These are phyloP conservation scores for Pterothamnion heteromorphum DNA, from an alignment of 31 red algal genomes.

Conservation along the genomic window DNA sequence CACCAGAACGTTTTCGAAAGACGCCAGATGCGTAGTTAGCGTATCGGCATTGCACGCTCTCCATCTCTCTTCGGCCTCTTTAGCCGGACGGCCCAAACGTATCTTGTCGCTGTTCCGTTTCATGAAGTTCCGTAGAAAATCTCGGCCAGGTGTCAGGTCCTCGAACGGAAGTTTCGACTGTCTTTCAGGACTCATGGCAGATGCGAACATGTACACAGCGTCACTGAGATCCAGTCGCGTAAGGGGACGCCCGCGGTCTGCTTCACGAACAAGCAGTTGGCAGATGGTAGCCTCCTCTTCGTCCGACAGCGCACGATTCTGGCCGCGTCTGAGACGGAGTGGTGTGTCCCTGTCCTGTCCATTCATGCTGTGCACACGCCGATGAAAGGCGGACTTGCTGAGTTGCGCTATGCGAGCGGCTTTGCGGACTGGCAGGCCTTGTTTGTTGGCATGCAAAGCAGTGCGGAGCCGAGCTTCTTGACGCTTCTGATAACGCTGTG, in stretches of 20 bases:
- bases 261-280: not conserved
- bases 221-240: not conserved
- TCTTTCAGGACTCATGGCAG: not conserved
- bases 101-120: not conserved
- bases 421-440: not conserved
- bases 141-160: not conserved
- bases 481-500: not conserved
- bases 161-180: not conserved
- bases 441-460: not conserved
- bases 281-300: conserved; percentile 2
- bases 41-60: conserved; percentile 19
- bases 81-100: not conserved
- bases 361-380: conserved; percentile 5
- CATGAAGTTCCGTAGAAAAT: conserved; percentile 1
- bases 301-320: not conserved
- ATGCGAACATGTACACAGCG: not conserved
- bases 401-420: conserved; percentile 16
- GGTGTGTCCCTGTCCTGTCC: not conserved
- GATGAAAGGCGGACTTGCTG: conserved; percentile 13
- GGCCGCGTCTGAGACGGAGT: not conserved
- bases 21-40: not conserved
- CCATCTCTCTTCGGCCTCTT: not conserved
- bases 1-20: not conserved
- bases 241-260: not conserved
- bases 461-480: not conserved